Conservation (phyloP, 2,329 filamentous ascomycete species). For the Stromatinia cepivora region DNA sequence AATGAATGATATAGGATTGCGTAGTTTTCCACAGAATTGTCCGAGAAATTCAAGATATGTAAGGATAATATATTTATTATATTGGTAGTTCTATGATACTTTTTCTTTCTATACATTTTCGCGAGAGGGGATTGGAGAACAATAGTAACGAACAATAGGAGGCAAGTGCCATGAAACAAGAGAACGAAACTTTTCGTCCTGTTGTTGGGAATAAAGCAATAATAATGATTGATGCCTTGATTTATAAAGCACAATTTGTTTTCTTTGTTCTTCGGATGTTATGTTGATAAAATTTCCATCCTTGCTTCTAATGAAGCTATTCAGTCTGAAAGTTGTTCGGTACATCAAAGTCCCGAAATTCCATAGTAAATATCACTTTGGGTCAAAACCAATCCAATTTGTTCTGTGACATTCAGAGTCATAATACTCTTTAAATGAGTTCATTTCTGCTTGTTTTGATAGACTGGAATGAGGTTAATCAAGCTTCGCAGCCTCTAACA, state of each 20-base stretch:
- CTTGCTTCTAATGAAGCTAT: not conserved
- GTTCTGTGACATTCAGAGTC: not conserved
- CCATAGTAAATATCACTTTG: not conserved
- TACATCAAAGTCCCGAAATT: not conserved
- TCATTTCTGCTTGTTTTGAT: not conserved
- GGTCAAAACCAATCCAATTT: not conserved
- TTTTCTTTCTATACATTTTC: not conserved
- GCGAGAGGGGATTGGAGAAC: not conserved
- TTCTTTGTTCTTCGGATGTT: not conserved
- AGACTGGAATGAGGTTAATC: no score
- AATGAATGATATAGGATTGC: not conserved
- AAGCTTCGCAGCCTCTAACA: not conserved
- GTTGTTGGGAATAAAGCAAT: not conserved
- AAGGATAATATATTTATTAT: not conserved
- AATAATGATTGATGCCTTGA: not conserved
- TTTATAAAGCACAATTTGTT: not conserved
- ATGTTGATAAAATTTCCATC: no score
- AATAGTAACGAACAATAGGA: slow-evolving; percentile 17
- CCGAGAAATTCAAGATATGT: not conserved
- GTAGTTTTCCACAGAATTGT: not conserved
- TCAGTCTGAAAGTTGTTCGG: not conserved
- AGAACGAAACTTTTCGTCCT: not conserved
- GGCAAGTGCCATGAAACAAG: not conserved
- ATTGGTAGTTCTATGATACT: not conserved
- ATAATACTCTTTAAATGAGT: not conserved